Base-by-base conservation (phyloP, 2,329 filamentous ascomycete genomes). In the Hymenoscyphus occultus region DNA sequence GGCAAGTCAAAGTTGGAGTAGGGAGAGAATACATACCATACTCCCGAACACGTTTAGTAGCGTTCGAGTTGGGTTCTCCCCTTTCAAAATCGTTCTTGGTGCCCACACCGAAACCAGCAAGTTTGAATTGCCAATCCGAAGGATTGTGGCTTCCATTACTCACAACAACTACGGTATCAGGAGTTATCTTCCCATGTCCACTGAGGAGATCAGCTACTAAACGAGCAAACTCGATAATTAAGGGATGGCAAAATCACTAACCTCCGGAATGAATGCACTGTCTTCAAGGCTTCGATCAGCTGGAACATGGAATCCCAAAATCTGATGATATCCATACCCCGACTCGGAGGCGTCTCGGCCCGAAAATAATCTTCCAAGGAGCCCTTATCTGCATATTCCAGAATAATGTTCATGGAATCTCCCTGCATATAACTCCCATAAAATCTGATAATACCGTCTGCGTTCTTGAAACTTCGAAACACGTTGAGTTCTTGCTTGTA, bases 351-450 rank as follows among this genome's bases (percentile, higher is more conserved):
- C 2, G 66, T 39, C 56, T 70, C 65, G 3, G 32, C 69, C 39
- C 66, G 59, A 62, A 77, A 75, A 60, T 71, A 77, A 5, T 75
- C 65, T 57, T 76, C 71, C 3, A 79, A 68, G 1, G 72, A 73
- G 1, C 77, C 76, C 22, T 69, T 66, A 51, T 77, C 72, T 2
- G 77, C 76, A 67, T 72, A 77, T 67, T 78, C 76, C 2, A 79
- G 70, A 6, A 78, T 57, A 9, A 78, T 68, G 65, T 77, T 74
- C 63, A 59, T 74, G 6, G 66, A 67, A 31, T 71, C 67, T 12
- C 69, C 65, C 45, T 76, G 72, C 19, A 65, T 71, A 58, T 69
- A 74, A 61, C 70, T 71, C 5, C 72, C 72, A 64, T 68, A 73
- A 62, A 74, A 76, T 3, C 64, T 64, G 19, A 76, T 74, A 14